phyloP scores from a whole-genome alignment of 768 basidiomycete genomes.

The Calocybe cyanea region DNA sequence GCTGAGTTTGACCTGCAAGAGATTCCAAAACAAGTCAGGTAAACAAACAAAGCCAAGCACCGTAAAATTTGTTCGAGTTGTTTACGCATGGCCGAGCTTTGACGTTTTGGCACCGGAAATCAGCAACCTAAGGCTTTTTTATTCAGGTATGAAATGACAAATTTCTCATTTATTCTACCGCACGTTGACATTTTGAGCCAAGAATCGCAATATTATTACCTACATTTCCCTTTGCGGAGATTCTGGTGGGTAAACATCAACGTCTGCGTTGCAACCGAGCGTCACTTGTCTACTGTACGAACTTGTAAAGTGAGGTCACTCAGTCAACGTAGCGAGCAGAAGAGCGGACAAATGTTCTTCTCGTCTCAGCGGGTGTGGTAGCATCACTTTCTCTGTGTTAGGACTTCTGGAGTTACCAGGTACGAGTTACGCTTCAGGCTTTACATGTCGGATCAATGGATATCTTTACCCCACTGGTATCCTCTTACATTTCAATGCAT shows the following conservation, averaged over 20 bases:
- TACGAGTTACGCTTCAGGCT: slow-evolving; percentile 16
- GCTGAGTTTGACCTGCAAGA: background rate
- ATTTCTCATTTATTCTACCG: background rate
- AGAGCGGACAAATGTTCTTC: no score
- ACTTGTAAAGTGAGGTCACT: no score
- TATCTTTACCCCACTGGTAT: slow-evolving; percentile 14
- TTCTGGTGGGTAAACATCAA: slow-evolving; percentile 10
- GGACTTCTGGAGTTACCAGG: slow-evolving; percentile 15
- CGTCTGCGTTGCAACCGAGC: background rate
- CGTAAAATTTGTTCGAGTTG: background rate
- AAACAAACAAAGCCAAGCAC: slow-evolving; percentile 14
- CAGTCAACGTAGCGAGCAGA: no score
- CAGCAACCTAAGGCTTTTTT: no score
- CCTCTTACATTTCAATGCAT: slow-evolving; percentile 13
- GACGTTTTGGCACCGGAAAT: slow-evolving; percentile 4
- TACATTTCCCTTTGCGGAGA: slow-evolving; percentile 12
- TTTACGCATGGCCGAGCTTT: slow-evolving; percentile 9
- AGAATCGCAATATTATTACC: background rate
- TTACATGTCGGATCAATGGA: slow-evolving; percentile 11
- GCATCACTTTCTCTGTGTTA: slow-evolving; percentile 2
- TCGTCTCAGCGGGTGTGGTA: slow-evolving; percentile 2
- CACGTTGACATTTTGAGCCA: slow-evolving; percentile 2
- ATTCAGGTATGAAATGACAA: background rate
- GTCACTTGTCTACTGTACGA: no score
- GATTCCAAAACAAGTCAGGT: background rate